These are phyloP conservation scores for Lactarius pseudohatsudake DNA, from an alignment of 768 basidiomycete species.

Conservation along the genomic window DNA sequence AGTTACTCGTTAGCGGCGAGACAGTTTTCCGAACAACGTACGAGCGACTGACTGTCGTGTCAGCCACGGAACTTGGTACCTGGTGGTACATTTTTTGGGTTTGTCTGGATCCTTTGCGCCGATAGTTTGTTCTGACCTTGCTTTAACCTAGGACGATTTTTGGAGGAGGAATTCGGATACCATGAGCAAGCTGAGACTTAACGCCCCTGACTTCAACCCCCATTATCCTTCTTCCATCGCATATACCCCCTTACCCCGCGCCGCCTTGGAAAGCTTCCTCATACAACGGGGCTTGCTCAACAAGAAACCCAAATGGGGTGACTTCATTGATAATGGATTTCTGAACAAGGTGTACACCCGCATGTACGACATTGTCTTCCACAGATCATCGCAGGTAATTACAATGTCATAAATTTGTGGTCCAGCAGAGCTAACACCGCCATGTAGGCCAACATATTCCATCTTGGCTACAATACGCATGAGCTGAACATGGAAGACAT, in stretches of 20 bases:
- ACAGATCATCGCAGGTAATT: conserved; percentile 50
- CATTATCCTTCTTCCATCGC: conserved; percentile 72
- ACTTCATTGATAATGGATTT: conserved; percentile 62
- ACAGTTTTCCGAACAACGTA: conserved; percentile 50
- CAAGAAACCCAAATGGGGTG: conserved; percentile 42
- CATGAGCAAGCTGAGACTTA: conserved; percentile 46
- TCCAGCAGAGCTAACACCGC: conserved; percentile 15
- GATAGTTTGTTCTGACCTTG: not conserved
- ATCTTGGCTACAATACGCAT: conserved; percentile 51
- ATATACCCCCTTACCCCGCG: conserved; percentile 63
- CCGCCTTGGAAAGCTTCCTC: conserved; percentile 64
- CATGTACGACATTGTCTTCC: conserved; percentile 66
- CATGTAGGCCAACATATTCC: conserved; percentile 58
- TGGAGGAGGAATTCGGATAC: conserved; percentile 70
- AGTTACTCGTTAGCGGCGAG: conserved; percentile 48
- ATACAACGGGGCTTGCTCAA: conserved; percentile 58
- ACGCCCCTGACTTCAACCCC: conserved; percentile 66
- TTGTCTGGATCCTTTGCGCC: conserved; percentile 28
- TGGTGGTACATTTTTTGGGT: conserved; percentile 88
- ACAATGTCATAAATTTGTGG: not conserved
- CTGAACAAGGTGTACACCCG: conserved; percentile 72
- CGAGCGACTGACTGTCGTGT: conserved; percentile 52
- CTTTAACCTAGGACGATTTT: conserved; percentile 58
- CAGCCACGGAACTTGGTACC: conserved; percentile 47
- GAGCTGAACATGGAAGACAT: conserved; percentile 65